Base-by-base conservation (phyloP, 768 basidiomycete species). In the Pseudohyphozyma bogoriensis region DNA sequence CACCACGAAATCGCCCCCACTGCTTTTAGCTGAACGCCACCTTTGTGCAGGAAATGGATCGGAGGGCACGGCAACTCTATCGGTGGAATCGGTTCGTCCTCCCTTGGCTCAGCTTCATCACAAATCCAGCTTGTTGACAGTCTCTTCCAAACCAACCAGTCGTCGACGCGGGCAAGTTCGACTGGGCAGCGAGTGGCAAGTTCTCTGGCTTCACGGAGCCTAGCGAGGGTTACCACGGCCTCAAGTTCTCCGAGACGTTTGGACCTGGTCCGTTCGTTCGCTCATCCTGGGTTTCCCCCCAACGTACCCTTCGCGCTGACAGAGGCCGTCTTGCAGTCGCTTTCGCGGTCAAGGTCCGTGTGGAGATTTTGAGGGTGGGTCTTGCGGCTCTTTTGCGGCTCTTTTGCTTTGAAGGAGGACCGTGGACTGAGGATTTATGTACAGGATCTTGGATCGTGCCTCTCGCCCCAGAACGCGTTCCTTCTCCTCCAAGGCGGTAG, bases 41-140 rank as follows among this genome's bases (percentile, higher is more conserved):
- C n/a, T n/a, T n/a, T n/a, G n/a, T n/a, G n/a, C n/a, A n/a, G n/a
- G n/a, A n/a, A n/a, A n/a, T n/a, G n/a, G n/a, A n/a, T n/a, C n/a
- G n/a, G 52, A 12, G 58, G 68, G 0, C 66, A 66, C 58, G 86
- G 87, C 32, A 87, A 83, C 0, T 85, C 85, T 28, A 86, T 89
- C 52, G 86, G 78, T 4, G 87, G 87, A 39, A 80, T 87, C 12
- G 58, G 45, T 46, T 13, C 22, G 45, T 89, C 60, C 72, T 89
- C 46, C 85, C 87, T 71, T 79, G 80, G 11, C 85, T 85, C 80
- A 85, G 83, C 56, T 87, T 87, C 68, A n/a, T n/a, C n/a, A n/a
- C n/a, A n/a, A n/a, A n/a, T n/a, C n/a, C n/a, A n/a, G n/a, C n/a
- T n/a, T n/a, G n/a, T n/a, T n/a, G n/a, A n/a, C n/a, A n/a, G n/a